Percentiles rank a stretch among this genome's conserved stretches.
These are phyloP conservation scores for Nothophaeocryptopus gaeumannii DNA, from an alignment of 2,329 filamentous ascomycete genomes.

Conservation along the genomic window DNA sequence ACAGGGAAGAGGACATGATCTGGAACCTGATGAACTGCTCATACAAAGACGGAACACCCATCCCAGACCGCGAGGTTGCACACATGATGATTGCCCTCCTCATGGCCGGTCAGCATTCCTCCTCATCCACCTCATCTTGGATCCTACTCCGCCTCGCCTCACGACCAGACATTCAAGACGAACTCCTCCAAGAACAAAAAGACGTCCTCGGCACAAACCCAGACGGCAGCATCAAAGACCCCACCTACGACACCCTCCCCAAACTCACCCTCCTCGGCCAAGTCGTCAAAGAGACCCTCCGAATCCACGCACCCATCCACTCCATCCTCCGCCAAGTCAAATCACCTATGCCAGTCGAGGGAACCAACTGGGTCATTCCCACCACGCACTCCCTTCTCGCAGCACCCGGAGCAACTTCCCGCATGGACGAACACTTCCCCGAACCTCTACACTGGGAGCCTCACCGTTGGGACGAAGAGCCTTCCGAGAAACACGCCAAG, in stretches of 20 bases:
- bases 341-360: slow-evolving; percentile 76
- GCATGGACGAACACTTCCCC: slow-evolving; percentile 73
- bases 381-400: slow-evolving; percentile 77
- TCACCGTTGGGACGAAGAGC: slow-evolving; percentile 77
- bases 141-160: slow-evolving; percentile 78
- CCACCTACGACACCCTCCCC: slow-evolving; percentile 74
- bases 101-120: slow-evolving; percentile 90
- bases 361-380: slow-evolving; percentile 79
- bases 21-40: slow-evolving; percentile 81
- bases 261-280: slow-evolving; percentile 78
- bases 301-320: slow-evolving; percentile 89
- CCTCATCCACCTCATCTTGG: slow-evolving; percentile 79
- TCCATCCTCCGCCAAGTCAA: slow-evolving; percentile 93
- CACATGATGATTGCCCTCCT: slow-evolving; percentile 93
- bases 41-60: slow-evolving; percentile 76
- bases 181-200: slow-evolving; percentile 80
- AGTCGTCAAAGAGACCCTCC: slow-evolving; percentile 87
- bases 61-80: slow-evolving; percentile 82
- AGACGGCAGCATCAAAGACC: slow-evolving; percentile 56
- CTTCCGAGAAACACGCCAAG: slow-evolving; percentile 38
- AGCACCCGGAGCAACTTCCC: slow-evolving; percentile 76
- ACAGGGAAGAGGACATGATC: slow-evolving; percentile 68
- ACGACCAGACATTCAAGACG: slow-evolving; percentile 72
- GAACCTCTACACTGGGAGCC: slow-evolving; percentile 83
- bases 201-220: slow-evolving; percentile 65